phyloP scores from a whole-genome alignment of 768 basidiomycete species.

The Coprinopsis strossmayeri region DNA sequence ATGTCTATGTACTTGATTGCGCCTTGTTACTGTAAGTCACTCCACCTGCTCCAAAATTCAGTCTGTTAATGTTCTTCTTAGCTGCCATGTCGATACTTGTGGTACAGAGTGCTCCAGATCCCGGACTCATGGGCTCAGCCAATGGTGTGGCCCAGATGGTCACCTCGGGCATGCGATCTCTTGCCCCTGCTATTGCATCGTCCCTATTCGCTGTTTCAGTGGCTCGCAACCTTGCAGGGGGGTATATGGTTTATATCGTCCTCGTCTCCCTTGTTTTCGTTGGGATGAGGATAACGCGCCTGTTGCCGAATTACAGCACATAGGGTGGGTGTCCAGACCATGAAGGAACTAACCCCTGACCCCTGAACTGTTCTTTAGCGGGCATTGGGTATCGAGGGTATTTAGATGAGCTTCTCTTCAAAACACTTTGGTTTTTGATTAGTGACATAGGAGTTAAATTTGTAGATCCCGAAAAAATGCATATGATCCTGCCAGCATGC shows the following conservation, averaged over 20 bases:
- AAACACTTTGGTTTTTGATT: too few relatives aligned
- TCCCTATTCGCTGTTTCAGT: slow-evolving; percentile 52
- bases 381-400: too few relatives aligned
- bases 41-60: too few relatives aligned
- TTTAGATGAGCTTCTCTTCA: too few relatives aligned
- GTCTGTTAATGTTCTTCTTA: too few relatives aligned
- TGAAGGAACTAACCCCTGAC: too few relatives aligned
- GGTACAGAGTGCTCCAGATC: slow-evolving; percentile 33
- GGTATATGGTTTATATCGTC: slow-evolving; percentile 38
- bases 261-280: slow-evolving; percentile 18
- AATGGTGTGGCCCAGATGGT: slow-evolving; percentile 54
- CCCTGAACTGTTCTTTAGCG: too few relatives aligned
- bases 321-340: too few relatives aligned
- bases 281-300: background rate
- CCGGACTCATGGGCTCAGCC: slow-evolving; percentile 39
- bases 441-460: too few relatives aligned
- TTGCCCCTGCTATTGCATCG: slow-evolving; percentile 50
- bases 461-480: too few relatives aligned
- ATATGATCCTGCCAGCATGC: too few relatives aligned
- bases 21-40: slow-evolving; percentile 32
- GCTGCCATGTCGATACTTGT: slow-evolving; percentile 32
- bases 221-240: slow-evolving; percentile 36
- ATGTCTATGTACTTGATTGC: slow-evolving; percentile 23
- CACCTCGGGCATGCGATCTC: slow-evolving; percentile 38
- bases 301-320: background rate